These are phyloP conservation scores for Erodium chrysanthum DNA, from an alignment of 441 rosid genomes.

Conservation along the genomic window DNA sequence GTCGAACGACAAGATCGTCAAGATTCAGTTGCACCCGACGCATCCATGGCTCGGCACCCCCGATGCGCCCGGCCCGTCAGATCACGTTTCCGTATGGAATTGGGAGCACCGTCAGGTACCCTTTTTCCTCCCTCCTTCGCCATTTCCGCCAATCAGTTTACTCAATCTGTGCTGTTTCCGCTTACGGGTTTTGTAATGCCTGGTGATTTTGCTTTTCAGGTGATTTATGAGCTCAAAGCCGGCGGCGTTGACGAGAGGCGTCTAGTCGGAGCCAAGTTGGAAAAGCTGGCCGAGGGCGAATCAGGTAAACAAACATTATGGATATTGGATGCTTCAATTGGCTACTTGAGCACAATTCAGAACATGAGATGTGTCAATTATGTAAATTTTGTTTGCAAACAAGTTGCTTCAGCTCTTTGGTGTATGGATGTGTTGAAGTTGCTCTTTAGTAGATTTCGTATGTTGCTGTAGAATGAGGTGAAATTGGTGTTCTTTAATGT, in stretches of 20 bases:
- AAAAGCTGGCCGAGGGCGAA: conserved; percentile 97
- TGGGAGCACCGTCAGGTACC: conserved; percentile 89
- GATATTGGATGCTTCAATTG: not conserved
- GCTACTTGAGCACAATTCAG: not conserved
- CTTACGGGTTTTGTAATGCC: not conserved
- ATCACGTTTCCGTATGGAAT: conserved; percentile 90
- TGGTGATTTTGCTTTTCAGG: conserved; percentile 20
- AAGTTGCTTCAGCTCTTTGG: not conserved
- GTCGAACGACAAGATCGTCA: conserved; percentile 61
- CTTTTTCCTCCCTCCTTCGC: not conserved
- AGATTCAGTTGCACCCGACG: conserved; percentile 87
- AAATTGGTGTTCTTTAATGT: no score
- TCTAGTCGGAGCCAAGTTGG: conserved; percentile 87
- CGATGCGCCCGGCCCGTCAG: conserved; percentile 84
- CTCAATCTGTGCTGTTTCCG: not conserved
- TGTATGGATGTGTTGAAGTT: not conserved
- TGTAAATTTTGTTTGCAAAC: no score
- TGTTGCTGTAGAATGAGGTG: no score
- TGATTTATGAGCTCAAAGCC: conserved; percentile 83
- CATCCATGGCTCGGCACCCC: conserved; percentile 92
- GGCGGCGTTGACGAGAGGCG: conserved; percentile 98
- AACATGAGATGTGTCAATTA: no score
- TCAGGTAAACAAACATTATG: conserved; percentile 33
- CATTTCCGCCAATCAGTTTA: not conserved
- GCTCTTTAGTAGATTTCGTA: no score